Conservation (phyloP, 2,329 filamentous ascomycete species). For the Didymella lethalis region DNA sequence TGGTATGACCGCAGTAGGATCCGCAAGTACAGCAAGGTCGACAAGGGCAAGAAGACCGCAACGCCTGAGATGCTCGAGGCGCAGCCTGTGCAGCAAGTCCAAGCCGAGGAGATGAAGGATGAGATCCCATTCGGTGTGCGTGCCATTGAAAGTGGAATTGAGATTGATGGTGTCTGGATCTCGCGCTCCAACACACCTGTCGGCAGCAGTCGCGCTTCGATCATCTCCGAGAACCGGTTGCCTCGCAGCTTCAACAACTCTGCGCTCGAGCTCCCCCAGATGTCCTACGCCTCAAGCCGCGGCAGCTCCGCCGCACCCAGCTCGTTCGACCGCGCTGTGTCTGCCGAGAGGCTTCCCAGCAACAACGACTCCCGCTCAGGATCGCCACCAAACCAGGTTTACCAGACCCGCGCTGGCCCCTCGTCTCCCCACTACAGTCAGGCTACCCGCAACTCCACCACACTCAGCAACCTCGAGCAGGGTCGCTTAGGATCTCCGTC, state of each 20-base stretch:
- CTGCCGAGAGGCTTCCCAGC: slow-evolving; percentile 46
- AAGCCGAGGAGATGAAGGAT: slow-evolving; percentile 59
- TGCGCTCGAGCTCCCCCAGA: slow-evolving; percentile 44
- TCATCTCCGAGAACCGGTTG: slow-evolving; percentile 40
- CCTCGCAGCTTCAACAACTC: slow-evolving; percentile 44
- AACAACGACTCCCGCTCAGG: slow-evolving; percentile 41
- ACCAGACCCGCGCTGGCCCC: slow-evolving; percentile 37
- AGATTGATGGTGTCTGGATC: slow-evolving; percentile 80
- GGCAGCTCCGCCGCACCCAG: slow-evolving; percentile 46
- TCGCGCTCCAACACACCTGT: slow-evolving; percentile 56
- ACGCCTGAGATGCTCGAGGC: slow-evolving; percentile 71
- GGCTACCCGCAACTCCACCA: slow-evolving; percentile 43
- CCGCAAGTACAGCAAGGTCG: slow-evolving; percentile 53
- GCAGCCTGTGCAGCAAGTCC: slow-evolving; percentile 62
- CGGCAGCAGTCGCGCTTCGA: slow-evolving; percentile 47
- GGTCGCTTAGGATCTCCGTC: slow-evolving; percentile 34
- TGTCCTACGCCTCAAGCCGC: slow-evolving; percentile 44
- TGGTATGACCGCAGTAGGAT: slow-evolving; percentile 52
- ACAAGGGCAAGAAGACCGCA: slow-evolving; percentile 49
- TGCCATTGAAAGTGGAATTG: slow-evolving; percentile 81
- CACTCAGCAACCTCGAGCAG: slow-evolving; percentile 45
- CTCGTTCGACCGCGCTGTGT: slow-evolving; percentile 51
- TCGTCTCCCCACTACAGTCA: slow-evolving; percentile 50
- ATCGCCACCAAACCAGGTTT: slow-evolving; percentile 34
- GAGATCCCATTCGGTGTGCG: slow-evolving; percentile 86